Conservation (phyloP, 1,284 basidiomycete genomes). For the Ceratobasidium sp. region DNA sequence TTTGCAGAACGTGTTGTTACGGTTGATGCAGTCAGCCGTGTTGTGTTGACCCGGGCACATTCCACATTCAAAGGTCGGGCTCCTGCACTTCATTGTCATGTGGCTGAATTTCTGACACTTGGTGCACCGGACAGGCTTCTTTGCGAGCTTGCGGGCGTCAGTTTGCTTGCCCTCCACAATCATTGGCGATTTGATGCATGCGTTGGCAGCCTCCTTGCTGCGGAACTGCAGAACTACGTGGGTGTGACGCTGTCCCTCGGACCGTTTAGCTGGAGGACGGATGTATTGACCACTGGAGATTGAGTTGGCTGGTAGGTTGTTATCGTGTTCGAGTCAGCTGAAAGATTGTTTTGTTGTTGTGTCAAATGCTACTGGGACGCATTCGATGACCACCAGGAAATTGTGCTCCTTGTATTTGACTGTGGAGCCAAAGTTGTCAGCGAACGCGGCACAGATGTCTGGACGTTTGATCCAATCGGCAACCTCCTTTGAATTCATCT, state of each 20-base stretch:
- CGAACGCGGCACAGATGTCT: conserved; percentile 21
- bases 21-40: conserved; percentile 9
- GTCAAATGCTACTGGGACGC: conserved; percentile 2
- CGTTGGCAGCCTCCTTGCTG: conserved; percentile 2
- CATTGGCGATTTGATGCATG: background rate
- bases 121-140: conserved; percentile 15
- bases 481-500: conserved; percentile 14
- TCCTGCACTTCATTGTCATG: conserved; percentile 51
- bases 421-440: conserved; percentile 22
- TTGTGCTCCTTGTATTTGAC: background rate
- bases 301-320: background rate
- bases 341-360: background rate
- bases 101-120: conserved; percentile 29
- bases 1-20: background rate
- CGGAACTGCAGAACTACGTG: background rate
- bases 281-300: conserved; percentile 1
- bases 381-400: conserved; percentile 3
- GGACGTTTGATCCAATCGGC: conserved; percentile 17
- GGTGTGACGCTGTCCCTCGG: background rate
- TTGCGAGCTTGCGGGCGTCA: background rate
- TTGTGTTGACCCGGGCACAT: conserved; percentile 7
- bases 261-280: background rate
- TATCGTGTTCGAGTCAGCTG: background rate
- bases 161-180: background rate
- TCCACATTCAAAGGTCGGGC: background rate